These are phyloP conservation scores for Trichosanthes truncata DNA, from an alignment of 306 rosid genomes.

Conservation along the genomic window DNA sequence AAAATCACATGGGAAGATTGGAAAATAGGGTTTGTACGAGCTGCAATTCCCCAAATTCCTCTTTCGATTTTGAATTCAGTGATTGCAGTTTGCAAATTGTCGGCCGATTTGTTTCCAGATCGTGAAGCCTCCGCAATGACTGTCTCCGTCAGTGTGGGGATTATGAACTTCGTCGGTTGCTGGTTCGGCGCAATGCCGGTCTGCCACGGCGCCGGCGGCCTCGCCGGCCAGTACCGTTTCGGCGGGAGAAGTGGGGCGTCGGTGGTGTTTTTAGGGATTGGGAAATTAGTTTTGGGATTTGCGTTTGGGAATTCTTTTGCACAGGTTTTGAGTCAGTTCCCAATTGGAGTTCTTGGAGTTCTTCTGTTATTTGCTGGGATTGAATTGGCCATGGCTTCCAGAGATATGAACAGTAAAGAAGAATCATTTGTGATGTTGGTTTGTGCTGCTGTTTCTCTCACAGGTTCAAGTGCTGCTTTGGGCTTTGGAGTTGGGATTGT, in stretches of 20 bases:
- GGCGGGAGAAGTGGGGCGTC: conserved; percentile 80
- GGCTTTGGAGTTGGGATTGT: conserved; percentile 69
- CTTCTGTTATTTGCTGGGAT: conserved; percentile 68
- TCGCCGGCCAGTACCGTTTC: conserved; percentile 75
- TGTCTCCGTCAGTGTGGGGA: conserved; percentile 55
- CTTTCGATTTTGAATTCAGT: conserved; percentile 59
- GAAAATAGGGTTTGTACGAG: conserved; percentile 53
- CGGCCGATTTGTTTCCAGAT: conserved; percentile 68
- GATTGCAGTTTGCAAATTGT: conserved; percentile 67
- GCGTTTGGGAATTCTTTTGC: conserved; percentile 58
- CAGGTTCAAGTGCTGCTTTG: conserved; percentile 66
- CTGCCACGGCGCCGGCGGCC: conserved; percentile 83
- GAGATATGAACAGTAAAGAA: conserved; percentile 51
- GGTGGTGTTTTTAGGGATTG: conserved; percentile 54
- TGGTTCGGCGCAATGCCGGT: conserved; percentile 94
- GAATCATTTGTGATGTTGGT: conserved; percentile 68
- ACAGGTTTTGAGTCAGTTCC: conserved; percentile 38
- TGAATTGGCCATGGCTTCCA: conserved; percentile 63
- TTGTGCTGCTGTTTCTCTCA: conserved; percentile 69
- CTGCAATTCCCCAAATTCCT: conserved; percentile 73
- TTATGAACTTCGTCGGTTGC: conserved; percentile 73
- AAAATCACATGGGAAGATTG: conserved; percentile 60
- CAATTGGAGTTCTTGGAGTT: conserved; percentile 60
- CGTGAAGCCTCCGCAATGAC: conserved; percentile 58
- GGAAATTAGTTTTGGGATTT: conserved; percentile 47